A percentile compares a stretch with the other conserved stretches of the same genome.
These are phyloP conservation scores for Neoboletus brunneissimus DNA, from an alignment of 768 basidiomycete species.

Conservation along the genomic window DNA sequence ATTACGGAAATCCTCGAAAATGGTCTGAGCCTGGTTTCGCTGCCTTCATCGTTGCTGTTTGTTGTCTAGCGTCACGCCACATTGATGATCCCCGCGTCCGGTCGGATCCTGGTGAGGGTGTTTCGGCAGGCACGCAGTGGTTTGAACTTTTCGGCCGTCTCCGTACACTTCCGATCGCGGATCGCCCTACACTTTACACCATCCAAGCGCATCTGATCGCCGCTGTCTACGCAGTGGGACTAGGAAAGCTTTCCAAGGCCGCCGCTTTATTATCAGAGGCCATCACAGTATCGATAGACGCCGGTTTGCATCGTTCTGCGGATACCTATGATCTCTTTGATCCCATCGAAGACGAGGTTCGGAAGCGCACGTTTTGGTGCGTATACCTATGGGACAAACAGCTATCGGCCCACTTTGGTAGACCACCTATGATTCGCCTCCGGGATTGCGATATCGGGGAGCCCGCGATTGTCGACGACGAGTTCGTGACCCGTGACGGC, in stretches of 20 bases:
- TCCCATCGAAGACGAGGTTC: conserved; percentile 84
- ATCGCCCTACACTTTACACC: conserved; percentile 87
- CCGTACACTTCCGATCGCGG: conserved; percentile 84
- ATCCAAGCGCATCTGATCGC: conserved; percentile 89
- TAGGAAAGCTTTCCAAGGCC: conserved; percentile 85
- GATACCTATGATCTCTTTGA: conserved; percentile 87
- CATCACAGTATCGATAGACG: conserved; percentile 83
- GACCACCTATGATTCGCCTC: conserved; percentile 82
- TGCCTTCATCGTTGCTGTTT: conserved; percentile 89
- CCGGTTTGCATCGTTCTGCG: conserved; percentile 83
- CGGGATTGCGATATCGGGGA: conserved; percentile 92
- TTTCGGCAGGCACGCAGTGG: conserved; percentile 89
- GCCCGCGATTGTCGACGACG: conserved; percentile 83
- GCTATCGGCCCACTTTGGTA: conserved; percentile 81
- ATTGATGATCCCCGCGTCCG: conserved; percentile 90
- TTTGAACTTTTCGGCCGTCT: conserved; percentile 86
- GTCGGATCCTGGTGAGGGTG: conserved; percentile 74
- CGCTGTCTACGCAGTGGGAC: conserved; percentile 89
- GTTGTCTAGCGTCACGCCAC: conserved; percentile 88
- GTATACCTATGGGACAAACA: conserved; percentile 98
- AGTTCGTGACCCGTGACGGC: conserved; percentile 77
- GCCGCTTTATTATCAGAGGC: conserved; percentile 85
- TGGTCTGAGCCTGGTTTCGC: conserved; percentile 97
- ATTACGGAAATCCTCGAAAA: conserved; percentile 91
- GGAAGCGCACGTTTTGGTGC: conserved; percentile 95